phyloP scores from a whole-genome alignment of 2,329 filamentous ascomycete species.

The Monilinia vaccinii-corymbosi region DNA sequence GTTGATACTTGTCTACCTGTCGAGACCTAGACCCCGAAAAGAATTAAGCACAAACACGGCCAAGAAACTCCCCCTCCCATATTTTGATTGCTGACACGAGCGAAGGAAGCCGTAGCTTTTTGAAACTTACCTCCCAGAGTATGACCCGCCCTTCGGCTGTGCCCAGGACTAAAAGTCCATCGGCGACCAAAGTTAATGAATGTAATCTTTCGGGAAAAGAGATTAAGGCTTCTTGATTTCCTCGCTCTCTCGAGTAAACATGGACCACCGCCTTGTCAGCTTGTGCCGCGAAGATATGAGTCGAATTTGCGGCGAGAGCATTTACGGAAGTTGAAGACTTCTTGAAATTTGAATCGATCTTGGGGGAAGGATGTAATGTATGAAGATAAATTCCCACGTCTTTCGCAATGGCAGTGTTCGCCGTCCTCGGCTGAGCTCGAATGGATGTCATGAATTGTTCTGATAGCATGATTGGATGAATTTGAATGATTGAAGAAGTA shows the following conservation, averaged over 20 bases:
- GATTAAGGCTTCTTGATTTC: slow-evolving; percentile 80
- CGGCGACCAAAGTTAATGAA: slow-evolving; percentile 62
- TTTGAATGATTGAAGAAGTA: no score
- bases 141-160: slow-evolving; percentile 80
- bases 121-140: slow-evolving; percentile 75
- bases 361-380: slow-evolving; percentile 66
- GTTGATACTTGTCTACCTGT: slow-evolving; percentile 71
- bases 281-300: slow-evolving; percentile 87
- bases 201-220: slow-evolving; percentile 82
- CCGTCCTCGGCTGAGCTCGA: slow-evolving; percentile 46
- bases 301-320: slow-evolving; percentile 68
- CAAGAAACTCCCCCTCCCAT: background rate
- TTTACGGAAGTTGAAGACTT: slow-evolving; percentile 78
- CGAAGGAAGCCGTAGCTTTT: slow-evolving; percentile 3
- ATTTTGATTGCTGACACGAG: no score
- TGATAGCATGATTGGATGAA: slow-evolving; percentile 40
- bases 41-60: slow-evolving; percentile 12
- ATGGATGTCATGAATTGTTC: slow-evolving; percentile 53
- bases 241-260: slow-evolving; percentile 76
- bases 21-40: slow-evolving; percentile 42
- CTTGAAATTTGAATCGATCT: slow-evolving; percentile 75
- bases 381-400: slow-evolving; percentile 85
- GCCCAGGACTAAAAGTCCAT: slow-evolving; percentile 65
- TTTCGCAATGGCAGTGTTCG: slow-evolving; percentile 57
- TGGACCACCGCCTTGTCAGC: slow-evolving; percentile 86